Percentiles rank a stretch among this genome's conserved stretches.
Evolutionary conservation across 768 basidiomycete genomes (phyloP).

Genomic region (Lentinula aciculospora): DNA sequence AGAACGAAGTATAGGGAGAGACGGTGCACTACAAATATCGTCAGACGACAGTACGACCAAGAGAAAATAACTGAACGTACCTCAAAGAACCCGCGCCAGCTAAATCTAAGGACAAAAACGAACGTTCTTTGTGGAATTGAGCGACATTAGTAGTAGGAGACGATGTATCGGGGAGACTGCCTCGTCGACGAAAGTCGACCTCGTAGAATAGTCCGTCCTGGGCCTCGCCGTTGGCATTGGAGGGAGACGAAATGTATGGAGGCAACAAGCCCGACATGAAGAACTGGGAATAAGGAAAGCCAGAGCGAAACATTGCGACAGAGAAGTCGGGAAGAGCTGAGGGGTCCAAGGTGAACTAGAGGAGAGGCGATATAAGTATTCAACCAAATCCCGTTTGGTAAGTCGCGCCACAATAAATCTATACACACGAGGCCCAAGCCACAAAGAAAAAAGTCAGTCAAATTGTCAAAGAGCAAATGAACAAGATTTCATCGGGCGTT

Average conservation of each 20-base stretch:
- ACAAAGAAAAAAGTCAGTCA: neutral
- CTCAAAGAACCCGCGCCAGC: slow-evolving; percentile 44
- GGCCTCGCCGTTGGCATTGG: neutral
- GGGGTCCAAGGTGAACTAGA: neutral
- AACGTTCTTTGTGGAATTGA: slow-evolving; percentile 44
- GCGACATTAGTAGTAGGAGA: slow-evolving; percentile 28
- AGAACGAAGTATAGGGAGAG: slow-evolving; percentile 34
- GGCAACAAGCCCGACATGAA: slow-evolving; percentile 60
- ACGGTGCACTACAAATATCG: slow-evolving; percentile 13
- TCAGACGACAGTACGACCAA: neutral
- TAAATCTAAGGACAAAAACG: slow-evolving; percentile 66
- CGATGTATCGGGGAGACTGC: slow-evolving; percentile 34
- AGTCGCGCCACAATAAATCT: slow-evolving; percentile 1
- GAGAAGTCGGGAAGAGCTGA: neutral
- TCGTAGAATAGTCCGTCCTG: neutral
- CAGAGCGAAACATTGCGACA: neutral
- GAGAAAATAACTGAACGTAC: slow-evolving; percentile 13
- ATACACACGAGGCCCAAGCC: neutral
- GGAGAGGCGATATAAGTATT: neutral
- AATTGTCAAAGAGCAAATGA: neutral
- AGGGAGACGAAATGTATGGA: slow-evolving; percentile 20
- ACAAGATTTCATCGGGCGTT: neutral
- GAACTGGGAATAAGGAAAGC: slow-evolving; percentile 55
- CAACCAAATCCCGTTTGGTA: neutral
- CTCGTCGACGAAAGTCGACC: slow-evolving; percentile 19